Evolutionary conservation across 345 rosid genomes (phyloP), one percentile per base, ranked within the genome.

Genomic region (Euphorbia tirucalli): DNA sequence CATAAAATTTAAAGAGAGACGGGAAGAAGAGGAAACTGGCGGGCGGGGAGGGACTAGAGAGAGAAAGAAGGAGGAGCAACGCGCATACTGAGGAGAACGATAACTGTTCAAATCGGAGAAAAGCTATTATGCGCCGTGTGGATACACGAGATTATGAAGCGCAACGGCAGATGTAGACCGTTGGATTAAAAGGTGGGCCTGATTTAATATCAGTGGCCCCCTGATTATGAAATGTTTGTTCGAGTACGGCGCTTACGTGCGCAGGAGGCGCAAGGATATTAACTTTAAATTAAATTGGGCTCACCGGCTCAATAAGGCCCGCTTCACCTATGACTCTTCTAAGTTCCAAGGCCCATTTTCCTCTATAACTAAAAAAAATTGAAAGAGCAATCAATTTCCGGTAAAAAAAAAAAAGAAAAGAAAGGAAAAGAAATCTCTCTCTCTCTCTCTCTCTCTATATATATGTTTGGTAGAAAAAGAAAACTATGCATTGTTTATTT

Each of bases 41-140:
- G 75, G 80, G 52, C 19, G 4, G 19, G 19, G 52, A 41, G 77
- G 69, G 65, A 52, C 19, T 35, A 60, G 46, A 21, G 37, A 49
- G 19, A 71, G 37, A n/a, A 18, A 19, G 57, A 19, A 4, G 27
- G 80, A 80, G 75, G 81, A 72, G 68, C 78, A 83, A 68, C 43
- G 83, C 81, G 81, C 84, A 78, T 78, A 75, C 71, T 10, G 2
- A 48, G 46, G 78, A 57, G 72, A 78, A 71, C 67, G 78, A 71
- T 71, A 69, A 69, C 56, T 49, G 44, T 43, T 81, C 48, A 56
- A 54, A 65, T n/a, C 30, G 70, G 52, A n/a, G 78, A 35, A 10
- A 15, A 27, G 56, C 87, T 81, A 83, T 39, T 71, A 21, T 71
- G 77, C 76, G 78, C 87, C 68, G 24, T 1, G 2, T 7, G 58